phyloP scores from a whole-genome alignment of 1,139 yeast genomes.

The Candida sanyaensis region DNA sequence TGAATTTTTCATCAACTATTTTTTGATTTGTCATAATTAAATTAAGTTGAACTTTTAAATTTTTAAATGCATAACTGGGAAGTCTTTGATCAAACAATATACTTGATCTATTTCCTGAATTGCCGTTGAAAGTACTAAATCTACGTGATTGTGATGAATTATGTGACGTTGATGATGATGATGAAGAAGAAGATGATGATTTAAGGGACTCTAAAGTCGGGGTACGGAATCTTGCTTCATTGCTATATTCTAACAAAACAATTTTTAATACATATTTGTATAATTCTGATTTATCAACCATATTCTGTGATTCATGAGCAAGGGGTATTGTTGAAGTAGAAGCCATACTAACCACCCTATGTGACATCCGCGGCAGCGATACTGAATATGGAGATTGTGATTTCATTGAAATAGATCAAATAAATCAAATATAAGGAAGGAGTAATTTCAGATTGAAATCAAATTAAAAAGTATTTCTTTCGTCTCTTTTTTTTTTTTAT shows the following conservation, averaged over 20 bases:
- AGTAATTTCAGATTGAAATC: no score
- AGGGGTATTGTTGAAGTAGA: constrained; percentile 6
- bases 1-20: constrained; percentile 34
- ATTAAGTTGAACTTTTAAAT: constrained; percentile 51
- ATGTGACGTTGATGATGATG: neutral
- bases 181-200: neutral
- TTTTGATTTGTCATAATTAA: constrained; percentile 56
- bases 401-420: neutral
- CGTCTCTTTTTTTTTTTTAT: no score
- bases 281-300: constrained; percentile 17
- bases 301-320: neutral
- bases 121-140: neutral
- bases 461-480: no score
- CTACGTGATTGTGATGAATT: neutral
- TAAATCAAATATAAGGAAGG: no score
- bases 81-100: constrained; percentile 25
- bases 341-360: constrained; percentile 6
- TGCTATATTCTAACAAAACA: constrained; percentile 54
- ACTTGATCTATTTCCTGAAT: constrained; percentile 8
- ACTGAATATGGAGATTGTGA: neutral
- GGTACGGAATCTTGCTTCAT: constrained; percentile 58
- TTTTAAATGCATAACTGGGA: constrained; percentile 50
- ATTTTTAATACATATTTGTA: constrained; percentile 50
- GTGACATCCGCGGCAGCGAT: neutral
- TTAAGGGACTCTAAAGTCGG: constrained; percentile 23